phyloP scores from a whole-genome alignment of 164 flowering plant genomes.

The Stephania yunnanensis region DNA sequence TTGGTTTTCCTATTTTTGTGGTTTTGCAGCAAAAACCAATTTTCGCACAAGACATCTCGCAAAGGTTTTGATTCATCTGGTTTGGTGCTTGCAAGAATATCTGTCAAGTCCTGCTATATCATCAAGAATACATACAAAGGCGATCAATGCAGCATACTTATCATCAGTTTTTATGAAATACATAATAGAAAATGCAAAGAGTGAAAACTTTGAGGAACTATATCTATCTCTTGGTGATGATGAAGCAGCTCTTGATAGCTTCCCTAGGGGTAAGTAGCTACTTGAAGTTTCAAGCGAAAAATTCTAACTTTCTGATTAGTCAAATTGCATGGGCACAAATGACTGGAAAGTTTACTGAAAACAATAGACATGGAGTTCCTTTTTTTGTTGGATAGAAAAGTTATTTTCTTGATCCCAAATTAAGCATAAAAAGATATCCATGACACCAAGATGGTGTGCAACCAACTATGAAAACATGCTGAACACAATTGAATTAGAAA shows the following conservation, averaged over 20 bases:
- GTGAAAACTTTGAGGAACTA: conserved; percentile 55
- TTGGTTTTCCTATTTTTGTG: conserved; percentile 7
- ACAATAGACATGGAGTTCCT: too few species aligned
- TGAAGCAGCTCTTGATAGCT: conserved; percentile 41
- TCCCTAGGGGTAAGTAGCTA: conserved; percentile 40
- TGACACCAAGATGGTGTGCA: too few species aligned
- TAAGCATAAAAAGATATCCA: too few species aligned
- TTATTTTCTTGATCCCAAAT: too few species aligned
- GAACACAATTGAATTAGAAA: too few species aligned
- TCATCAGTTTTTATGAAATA: conserved; percentile 78
- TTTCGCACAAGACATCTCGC: conserved; percentile 79
- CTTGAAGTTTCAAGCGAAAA: background rate
- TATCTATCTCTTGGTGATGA: conserved; percentile 56
- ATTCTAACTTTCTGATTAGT: too few species aligned
- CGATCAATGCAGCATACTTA: conserved; percentile 71
- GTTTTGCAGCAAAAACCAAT: conserved; percentile 69
- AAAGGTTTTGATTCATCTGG: conserved; percentile 75
- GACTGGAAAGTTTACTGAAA: too few species aligned
- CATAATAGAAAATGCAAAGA: conserved; percentile 71
- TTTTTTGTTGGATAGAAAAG: too few species aligned
- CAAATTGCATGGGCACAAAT: too few species aligned
- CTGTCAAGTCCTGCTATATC: conserved; percentile 41
- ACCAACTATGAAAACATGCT: too few species aligned
- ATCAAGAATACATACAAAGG: conserved; percentile 39
- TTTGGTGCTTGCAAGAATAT: conserved; percentile 76